A percentile compares a stretch with the other conserved stretches of the same genome.
Evolutionary conservation across 1,284 basidiomycete species (phyloP).

Genomic region (Mixia osmundae): DNA sequence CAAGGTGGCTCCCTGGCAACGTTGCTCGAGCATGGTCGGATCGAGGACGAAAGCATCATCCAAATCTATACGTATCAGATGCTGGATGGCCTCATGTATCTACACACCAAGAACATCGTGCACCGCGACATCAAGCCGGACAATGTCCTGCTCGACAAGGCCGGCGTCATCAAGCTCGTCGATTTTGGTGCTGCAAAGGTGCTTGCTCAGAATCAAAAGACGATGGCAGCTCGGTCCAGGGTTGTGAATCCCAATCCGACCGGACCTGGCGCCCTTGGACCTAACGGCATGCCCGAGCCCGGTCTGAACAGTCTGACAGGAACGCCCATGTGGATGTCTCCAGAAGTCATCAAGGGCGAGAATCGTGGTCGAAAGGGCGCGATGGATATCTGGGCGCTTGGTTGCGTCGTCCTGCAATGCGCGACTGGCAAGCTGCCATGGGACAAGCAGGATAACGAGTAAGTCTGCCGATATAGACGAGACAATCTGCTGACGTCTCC

Average conservation of each 20-base stretch:
- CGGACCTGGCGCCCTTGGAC: slow-evolving; percentile 28
- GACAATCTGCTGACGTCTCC: not conserved
- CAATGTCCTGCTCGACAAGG: slow-evolving; percentile 73
- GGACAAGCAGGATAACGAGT: slow-evolving; percentile 95
- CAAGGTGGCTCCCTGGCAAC: slow-evolving; percentile 82
- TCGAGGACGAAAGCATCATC: slow-evolving; percentile 89
- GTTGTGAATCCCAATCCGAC: slow-evolving; percentile 21
- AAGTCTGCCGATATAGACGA: not conserved
- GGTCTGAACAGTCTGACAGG: slow-evolving; percentile 71
- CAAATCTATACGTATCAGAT: slow-evolving; percentile 95
- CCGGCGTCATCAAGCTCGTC: slow-evolving; percentile 90
- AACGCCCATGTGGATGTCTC: slow-evolving; percentile 99
- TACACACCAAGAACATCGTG: slow-evolving; percentile 77
- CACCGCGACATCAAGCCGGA: slow-evolving; percentile 98
- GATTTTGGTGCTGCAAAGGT: slow-evolving; percentile 99
- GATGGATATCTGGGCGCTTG: slow-evolving; percentile 94
- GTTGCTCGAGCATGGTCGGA: slow-evolving; percentile 73
- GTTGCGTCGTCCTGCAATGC: slow-evolving; percentile 89
- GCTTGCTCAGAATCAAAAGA: slow-evolving; percentile 74
- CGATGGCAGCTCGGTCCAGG: slow-evolving; percentile 40
- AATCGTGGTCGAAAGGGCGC: slow-evolving; percentile 56
- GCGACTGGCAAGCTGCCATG: slow-evolving; percentile 91
- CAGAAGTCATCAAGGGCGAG: slow-evolving; percentile 77
- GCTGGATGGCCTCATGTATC: slow-evolving; percentile 77
- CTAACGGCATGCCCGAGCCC: slow-evolving; percentile 18